These are phyloP conservation scores for Colletotrichum brevisporum DNA, from an alignment of 2,329 filamentous ascomycete species.

Conservation along the genomic window DNA sequence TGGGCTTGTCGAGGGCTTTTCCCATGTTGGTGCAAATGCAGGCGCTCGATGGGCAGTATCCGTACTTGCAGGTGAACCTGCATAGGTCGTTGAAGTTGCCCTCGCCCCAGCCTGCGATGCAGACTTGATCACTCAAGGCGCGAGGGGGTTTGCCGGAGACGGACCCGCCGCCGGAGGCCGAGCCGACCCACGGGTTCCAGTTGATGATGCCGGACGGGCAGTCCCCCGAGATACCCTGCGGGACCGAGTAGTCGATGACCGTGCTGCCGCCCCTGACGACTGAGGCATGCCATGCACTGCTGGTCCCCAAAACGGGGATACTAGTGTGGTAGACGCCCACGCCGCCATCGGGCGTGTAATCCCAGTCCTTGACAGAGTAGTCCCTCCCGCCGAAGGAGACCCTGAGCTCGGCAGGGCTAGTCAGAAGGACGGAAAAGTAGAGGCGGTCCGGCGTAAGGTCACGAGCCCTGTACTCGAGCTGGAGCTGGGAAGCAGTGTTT, in stretches of 20 bases:
- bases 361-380: not conserved
- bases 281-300: slow-evolving; percentile 46
- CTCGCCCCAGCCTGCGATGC: slow-evolving; percentile 47
- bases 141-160: not conserved
- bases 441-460: slow-evolving; percentile 42
- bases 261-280: slow-evolving; percentile 47
- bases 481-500: slow-evolving; percentile 46
- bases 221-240: slow-evolving; percentile 2
- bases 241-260: slow-evolving; percentile 14
- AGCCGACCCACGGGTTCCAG: slow-evolving; percentile 28
- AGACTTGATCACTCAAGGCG: slow-evolving; percentile 38
- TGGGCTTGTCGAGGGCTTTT: slow-evolving; percentile 35
- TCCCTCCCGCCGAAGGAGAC: slow-evolving; percentile 8
- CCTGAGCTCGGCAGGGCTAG: not conserved
- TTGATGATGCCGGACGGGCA: slow-evolving; percentile 22
- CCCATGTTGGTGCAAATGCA: slow-evolving; percentile 53
- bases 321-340: slow-evolving; percentile 49
- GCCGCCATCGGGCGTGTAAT: slow-evolving; percentile 18
- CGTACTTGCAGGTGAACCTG: slow-evolving; percentile 47
- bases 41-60: slow-evolving; percentile 49
- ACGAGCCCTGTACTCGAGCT: slow-evolving; percentile 42
- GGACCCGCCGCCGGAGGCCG: not conserved
- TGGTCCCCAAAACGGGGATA: slow-evolving; percentile 40
- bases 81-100: slow-evolving; percentile 53
- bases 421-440: slow-evolving; percentile 35